Base-by-base conservation (phyloP, 306 rosid genomes). In the Gillenia trifoliata region DNA sequence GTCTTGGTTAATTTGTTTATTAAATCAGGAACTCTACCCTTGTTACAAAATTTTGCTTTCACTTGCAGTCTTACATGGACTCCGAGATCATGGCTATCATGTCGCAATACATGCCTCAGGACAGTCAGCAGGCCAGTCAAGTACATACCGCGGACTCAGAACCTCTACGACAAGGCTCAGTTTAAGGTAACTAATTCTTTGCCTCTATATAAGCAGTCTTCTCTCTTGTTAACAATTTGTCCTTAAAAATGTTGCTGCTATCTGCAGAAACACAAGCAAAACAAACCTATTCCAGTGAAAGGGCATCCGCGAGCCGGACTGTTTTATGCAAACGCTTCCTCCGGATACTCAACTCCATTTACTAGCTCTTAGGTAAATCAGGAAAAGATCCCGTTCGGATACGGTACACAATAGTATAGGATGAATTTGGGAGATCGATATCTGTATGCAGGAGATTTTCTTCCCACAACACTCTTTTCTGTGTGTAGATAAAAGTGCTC, bases 71-170 rank as follows among this genome's bases (percentile, higher is more conserved):
- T 63, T 91, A 93, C 92, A 91, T 93, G 98, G 97, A 93, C 79
- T 86, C n/a, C 98, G 98, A 93, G 91, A 88, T 93, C 74, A 91
- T 86, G 98, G 85, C 98, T 61, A 93, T 93, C 81, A n/a, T 93
- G 98, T 89, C 97, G 56, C 97, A 93, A 31, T 93, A 93, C 90
- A 93, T 93, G 98, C 98, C 97, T 54, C 74, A 91, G 3, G 98
- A 93, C 76, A 71, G 76, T 77, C 82, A 93, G 71, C 88, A 85
- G 20, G 79, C 83, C n/a, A 84, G 82, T 49, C 87, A 83, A 67
- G 92, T 81, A 74, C 96, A 80, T 7, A 56, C 68, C 11, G 93
- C 65, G 3, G 97, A 88, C 68, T 49, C 87, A 54, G 89, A 91
- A 64, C 91, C 92, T n/a, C 77, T 86, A 65, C 81, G 92, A 43